Evolutionary conservation across 352 stramenopile species (phyloP).

Genomic region (Pythium angustatum): DNA sequence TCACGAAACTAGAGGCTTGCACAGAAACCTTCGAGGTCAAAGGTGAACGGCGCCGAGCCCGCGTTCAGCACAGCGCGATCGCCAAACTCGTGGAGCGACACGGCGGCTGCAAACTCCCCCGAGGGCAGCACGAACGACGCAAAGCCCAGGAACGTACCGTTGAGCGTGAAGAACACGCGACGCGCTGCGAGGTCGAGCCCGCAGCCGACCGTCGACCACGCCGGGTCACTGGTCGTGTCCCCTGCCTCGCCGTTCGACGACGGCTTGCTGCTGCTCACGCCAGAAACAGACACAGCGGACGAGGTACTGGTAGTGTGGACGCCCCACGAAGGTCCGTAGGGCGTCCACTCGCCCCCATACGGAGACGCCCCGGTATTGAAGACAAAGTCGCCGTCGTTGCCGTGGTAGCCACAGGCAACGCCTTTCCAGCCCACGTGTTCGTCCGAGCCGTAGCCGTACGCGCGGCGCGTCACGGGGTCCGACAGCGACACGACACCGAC

Average conservation of each 20-base stretch:
- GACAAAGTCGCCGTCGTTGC: slow-evolving; percentile 85
- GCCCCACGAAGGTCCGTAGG: slow-evolving; percentile 75
- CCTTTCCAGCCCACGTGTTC: slow-evolving; percentile 84
- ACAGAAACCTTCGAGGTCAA: slow-evolving; percentile 89
- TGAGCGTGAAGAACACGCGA: slow-evolving; percentile 81
- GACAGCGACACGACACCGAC: slow-evolving; percentile 75
- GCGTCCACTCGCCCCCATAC: slow-evolving; percentile 72
- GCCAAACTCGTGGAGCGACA: slow-evolving; percentile 79
- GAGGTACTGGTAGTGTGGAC: too few species aligned
- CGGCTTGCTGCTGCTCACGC: too few species aligned
- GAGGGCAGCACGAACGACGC: slow-evolving; percentile 44
- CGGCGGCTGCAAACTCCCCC: slow-evolving; percentile 67
- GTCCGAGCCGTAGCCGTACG: slow-evolving; percentile 81
- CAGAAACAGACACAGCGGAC: too few species aligned
- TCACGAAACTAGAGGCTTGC: slow-evolving; percentile 67
- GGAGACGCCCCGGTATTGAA: slow-evolving; percentile 69
- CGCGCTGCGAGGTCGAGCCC: slow-evolving; percentile 57
- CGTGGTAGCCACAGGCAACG: slow-evolving; percentile 83
- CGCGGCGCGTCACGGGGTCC: slow-evolving; percentile 46
- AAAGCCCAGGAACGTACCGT: slow-evolving; percentile 63
- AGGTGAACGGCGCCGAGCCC: slow-evolving; percentile 69
- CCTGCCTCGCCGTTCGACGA: slow-evolving; percentile 2
- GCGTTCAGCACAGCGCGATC: slow-evolving; percentile 73
- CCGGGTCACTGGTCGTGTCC: background rate
- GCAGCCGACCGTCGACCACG: slow-evolving; percentile 61